phyloP scores from a whole-genome alignment of 1,284 basidiomycete species.

The Microbotryum intermedium region DNA sequence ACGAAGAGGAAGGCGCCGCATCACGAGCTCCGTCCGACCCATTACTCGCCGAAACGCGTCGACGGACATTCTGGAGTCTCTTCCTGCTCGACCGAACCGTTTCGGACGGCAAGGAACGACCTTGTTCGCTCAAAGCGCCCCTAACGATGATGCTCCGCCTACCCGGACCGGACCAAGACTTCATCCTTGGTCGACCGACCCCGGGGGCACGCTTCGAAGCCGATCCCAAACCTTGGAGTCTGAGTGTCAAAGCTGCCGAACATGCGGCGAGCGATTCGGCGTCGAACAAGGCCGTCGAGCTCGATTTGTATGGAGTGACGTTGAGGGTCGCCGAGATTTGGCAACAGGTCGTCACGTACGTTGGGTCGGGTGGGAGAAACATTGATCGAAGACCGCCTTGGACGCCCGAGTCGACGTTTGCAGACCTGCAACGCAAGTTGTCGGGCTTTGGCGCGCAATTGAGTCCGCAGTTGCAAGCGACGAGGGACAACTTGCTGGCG shows the following conservation, averaged over 20 bases:
- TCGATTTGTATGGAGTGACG: conserved; percentile 20
- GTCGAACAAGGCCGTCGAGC: conserved; percentile 11
- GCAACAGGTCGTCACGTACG: conserved; percentile 25
- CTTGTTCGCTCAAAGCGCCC: conserved; percentile 23
- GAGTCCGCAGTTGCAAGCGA: no score
- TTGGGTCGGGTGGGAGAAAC: conserved; percentile 27
- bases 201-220: conserved; percentile 26
- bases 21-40: background rate
- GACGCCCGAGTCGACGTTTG: conserved; percentile 27
- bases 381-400: conserved; percentile 28
- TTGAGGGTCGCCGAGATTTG: conserved; percentile 30
- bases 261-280: background rate
- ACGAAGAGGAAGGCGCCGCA: background rate
- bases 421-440: conserved; percentile 15
- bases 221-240: conserved; percentile 19
- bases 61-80: conserved; percentile 29
- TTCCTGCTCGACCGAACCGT: conserved; percentile 30
- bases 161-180: conserved; percentile 26
- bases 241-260: conserved; percentile 1
- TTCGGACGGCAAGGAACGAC: conserved; percentile 30
- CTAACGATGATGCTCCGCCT: conserved; percentile 19
- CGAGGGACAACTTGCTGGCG: conserved; percentile 22
- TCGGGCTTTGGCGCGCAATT: conserved; percentile 18
- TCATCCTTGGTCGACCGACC: conserved; percentile 7
- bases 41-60: conserved; percentile 19